Evolutionary conservation across 139 green algal genomes (phyloP), one percentile per base, ranked within the genome.

Genomic region (Chlorella ohadii): DNA sequence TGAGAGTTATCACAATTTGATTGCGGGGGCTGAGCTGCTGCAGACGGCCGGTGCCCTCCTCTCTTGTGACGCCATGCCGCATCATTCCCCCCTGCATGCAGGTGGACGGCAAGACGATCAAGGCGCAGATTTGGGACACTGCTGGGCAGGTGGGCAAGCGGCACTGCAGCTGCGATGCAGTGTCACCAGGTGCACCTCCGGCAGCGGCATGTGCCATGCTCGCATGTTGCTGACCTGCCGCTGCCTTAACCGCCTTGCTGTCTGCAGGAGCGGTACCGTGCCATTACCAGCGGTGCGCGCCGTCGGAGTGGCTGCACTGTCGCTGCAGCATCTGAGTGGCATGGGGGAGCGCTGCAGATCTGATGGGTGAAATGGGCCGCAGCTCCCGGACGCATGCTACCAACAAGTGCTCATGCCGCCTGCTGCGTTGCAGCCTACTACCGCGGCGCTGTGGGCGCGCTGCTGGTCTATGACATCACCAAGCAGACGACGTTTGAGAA

Each of bases 111-210:
- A 99, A 99, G 89, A 99, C 95, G 15, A 97, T 99, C 90, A 99
- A 99, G 88, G 97, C 97, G 39, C 97, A 99, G 87, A 99, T 99
- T 68, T 99, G 97, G 97, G 97, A 99, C 87, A 99, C 97, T 57
- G 97, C 97, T 23, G 97, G 97, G 27, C 97, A 99, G 68, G 76
- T 82, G 57, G 25, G 56, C 0, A 1, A 34, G 16, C 34, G 3
- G 1, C 28, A 6, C 0, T 28, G 67, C 67, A 31, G 67, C 67
- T 51, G 9, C 13, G 22, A 12, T 41, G 44, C 9, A 33, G 12
- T 33, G 31, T 25, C 12, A 34, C 13, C n/a, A 34, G 68, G 6
- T 13, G 23, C 11, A 15, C n/a, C 39, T 17, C 39, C 39, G n/a
- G 39, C 70, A 59, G 51, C 39, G 36, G 70, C 36, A 17, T 4